Evolutionary conservation across 306 rosid genomes (phyloP).

Genomic region (Dryas alaskensis): DNA sequence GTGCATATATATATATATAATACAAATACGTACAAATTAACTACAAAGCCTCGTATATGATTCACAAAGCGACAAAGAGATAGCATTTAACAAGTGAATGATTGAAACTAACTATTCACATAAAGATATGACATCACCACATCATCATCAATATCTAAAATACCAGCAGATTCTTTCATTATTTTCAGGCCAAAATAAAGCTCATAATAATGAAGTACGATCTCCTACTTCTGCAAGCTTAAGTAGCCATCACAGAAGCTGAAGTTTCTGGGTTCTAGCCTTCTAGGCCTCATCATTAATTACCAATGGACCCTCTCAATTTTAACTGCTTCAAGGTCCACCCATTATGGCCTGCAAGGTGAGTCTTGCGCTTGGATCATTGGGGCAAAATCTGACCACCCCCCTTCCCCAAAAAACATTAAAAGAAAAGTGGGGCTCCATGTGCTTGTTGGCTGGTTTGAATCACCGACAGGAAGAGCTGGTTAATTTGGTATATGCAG

Average conservation of each 20-base stretch:
- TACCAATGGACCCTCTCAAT: neutral
- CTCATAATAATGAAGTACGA: too few relatives aligned
- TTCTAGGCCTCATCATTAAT: neutral
- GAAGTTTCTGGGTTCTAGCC: neutral
- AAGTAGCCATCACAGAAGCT: neutral
- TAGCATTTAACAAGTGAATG: conserved; percentile 27
- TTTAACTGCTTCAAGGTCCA: conserved; percentile 9
- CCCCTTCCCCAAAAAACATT: neutral
- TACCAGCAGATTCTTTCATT: too few relatives aligned
- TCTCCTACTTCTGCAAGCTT: neutral
- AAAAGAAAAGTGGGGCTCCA: neutral
- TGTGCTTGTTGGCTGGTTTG: neutral
- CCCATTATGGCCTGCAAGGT: conserved; percentile 14
- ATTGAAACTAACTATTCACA: conserved; percentile 38
- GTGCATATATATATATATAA: too few relatives aligned
- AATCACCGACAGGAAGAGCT: too few relatives aligned
- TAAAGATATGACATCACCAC: conserved; percentile 40
- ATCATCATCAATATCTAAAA: neutral
- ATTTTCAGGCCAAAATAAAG: too few relatives aligned
- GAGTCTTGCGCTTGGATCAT: neutral
- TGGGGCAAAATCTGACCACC: neutral
- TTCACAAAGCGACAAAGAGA: conserved; percentile 18
- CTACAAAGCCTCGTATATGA: neutral
- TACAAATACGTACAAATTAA: too few relatives aligned
- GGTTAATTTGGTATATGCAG: too few relatives aligned